Evolutionary conservation across 2,329 filamentous ascomycete genomes (phyloP).

Genomic region (Microsporum audouinii): DNA sequence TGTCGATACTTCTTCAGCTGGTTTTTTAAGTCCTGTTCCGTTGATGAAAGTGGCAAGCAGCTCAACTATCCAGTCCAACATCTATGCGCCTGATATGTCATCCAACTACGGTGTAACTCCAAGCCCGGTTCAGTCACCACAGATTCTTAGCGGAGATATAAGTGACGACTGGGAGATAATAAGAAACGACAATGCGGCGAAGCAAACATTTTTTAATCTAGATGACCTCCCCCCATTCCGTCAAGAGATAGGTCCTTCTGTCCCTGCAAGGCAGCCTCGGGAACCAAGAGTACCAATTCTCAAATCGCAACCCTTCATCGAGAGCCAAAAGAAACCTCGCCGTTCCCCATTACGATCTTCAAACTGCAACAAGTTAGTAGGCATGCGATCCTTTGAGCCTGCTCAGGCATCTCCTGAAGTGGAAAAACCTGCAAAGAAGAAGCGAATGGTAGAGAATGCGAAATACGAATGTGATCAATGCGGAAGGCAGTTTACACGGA

Average conservation of each 20-base stretch:
- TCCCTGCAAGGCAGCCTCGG: neutral
- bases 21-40: neutral
- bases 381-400: neutral
- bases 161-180: neutral
- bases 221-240: neutral
- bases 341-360: conserved; percentile 5
- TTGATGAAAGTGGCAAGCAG: conserved; percentile 3
- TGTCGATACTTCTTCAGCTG: conserved; percentile 1
- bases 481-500: conserved; percentile 66
- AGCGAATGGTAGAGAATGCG: conserved; percentile 41
- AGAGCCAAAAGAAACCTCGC: conserved; percentile 1
- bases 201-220: neutral
- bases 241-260: neutral
- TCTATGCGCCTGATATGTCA: neutral
- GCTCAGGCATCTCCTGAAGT: neutral
- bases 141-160: neutral
- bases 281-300: neutral
- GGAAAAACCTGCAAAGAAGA: conserved; percentile 8
- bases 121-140: neutral
- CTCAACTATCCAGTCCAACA: neutral
- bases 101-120: neutral
- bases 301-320: neutral
- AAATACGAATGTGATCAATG: conserved; percentile 64
- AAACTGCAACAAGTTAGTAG: conserved; percentile 1
- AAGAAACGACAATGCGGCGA: neutral